Evolutionary conservation across 2,329 filamentous ascomycete species (phyloP).

Genomic region (Penicillium glabrum): DNA sequence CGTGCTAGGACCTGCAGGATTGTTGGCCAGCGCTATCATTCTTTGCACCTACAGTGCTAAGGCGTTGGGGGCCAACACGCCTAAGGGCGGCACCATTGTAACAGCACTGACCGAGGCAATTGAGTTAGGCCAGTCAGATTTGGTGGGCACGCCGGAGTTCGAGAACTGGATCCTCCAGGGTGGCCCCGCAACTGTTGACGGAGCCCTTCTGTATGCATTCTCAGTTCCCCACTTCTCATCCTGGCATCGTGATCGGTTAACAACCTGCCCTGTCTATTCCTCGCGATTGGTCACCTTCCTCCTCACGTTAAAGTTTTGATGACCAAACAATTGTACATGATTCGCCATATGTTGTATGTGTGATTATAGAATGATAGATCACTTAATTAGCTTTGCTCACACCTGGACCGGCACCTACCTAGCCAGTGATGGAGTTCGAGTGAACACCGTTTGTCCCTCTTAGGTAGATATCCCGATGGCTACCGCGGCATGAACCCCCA

Average conservation of each 20-base stretch:
- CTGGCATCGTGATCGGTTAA: not conserved
- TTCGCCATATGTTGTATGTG: no score
- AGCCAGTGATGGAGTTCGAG: no score
- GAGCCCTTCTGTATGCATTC: not conserved
- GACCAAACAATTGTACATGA: no score
- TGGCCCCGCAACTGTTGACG: not conserved
- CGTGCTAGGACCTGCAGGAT: not conserved
- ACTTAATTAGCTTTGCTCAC: no score
- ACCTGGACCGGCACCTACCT: no score
- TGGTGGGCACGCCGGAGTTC: not conserved
- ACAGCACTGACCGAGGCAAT: not conserved
- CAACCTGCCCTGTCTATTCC: not conserved
- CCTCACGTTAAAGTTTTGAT: not conserved
- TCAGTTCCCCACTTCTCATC: not conserved
- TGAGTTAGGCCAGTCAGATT: not conserved
- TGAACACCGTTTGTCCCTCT: no score
- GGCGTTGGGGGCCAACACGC: not conserved
- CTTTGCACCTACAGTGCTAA: not conserved
- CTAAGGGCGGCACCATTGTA: not conserved
- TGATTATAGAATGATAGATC: no score
- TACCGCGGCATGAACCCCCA: no score
- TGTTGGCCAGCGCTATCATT: not conserved
- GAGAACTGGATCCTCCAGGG: not conserved
- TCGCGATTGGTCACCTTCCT: not conserved
- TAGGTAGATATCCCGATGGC: no score